A percentile compares a stretch with the other conserved stretches of the same genome.
These are phyloP conservation scores for Rubus parviflorus DNA, from an alignment of 306 rosid species.

Conservation along the genomic window DNA sequence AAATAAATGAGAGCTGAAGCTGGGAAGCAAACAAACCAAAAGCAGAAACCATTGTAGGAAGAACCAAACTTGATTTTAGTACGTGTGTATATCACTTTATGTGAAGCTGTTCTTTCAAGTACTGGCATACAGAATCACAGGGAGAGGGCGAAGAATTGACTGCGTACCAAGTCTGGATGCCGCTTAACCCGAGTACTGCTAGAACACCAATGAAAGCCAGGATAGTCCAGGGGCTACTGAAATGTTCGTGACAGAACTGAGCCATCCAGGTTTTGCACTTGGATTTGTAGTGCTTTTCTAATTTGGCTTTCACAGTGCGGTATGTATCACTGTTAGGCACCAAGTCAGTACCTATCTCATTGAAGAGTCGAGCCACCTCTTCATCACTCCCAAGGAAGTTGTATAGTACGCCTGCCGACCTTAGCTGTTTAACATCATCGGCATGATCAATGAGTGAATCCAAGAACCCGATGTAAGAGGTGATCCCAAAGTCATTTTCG, in stretches of 20 bases:
- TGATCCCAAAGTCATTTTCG: not conserved
- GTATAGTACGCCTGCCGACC: conserved; percentile 15
- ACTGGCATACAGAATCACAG: not conserved
- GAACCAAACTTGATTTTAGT: not conserved
- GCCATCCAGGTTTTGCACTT: conserved; percentile 30
- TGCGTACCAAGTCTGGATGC: conserved; percentile 12
- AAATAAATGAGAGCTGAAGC: not conserved
- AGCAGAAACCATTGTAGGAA: not conserved
- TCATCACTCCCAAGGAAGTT: conserved; percentile 39
- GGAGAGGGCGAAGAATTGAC: not conserved
- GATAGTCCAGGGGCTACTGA: conserved; percentile 34
- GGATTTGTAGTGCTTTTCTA: not conserved
- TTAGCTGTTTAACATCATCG: conserved; percentile 25
- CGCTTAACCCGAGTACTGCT: conserved; percentile 3
- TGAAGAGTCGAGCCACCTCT: conserved; percentile 33
- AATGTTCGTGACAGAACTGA: conserved; percentile 9
- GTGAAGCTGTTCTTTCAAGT: not conserved
- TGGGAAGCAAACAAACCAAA: not conserved
- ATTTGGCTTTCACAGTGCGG: rapidly evolving
- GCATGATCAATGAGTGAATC: conserved; percentile 43
- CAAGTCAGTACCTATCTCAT: conserved; percentile 25
- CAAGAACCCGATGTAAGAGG: conserved; percentile 10
- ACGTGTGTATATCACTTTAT: not conserved
- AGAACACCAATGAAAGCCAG: conserved; percentile 16
- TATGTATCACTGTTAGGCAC: conserved; percentile 1